Evolutionary conservation across 805 yeast species (phyloP).

Genomic region (Lipomyces chichibuensis): DNA sequence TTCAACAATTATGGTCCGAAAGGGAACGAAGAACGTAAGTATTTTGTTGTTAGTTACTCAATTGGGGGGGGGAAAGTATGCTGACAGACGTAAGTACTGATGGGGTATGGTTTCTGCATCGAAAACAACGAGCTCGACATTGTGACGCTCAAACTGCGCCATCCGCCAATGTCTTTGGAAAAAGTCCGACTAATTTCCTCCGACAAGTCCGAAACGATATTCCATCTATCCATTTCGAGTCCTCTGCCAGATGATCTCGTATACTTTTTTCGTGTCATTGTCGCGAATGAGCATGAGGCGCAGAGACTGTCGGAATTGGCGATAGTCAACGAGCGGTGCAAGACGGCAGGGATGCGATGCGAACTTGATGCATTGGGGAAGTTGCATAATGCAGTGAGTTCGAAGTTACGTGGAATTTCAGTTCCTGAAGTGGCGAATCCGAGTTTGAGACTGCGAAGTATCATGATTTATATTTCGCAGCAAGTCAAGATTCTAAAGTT

Average conservation of each 20-base stretch:
- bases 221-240: constrained; percentile 7
- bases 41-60: background rate
- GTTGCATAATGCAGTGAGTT: constrained; percentile 11
- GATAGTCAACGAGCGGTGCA: background rate
- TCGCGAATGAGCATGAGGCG: constrained; percentile 18
- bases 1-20: constrained; percentile 87
- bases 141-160: constrained; percentile 59
- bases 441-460: constrained; percentile 1
- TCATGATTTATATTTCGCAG: constrained; percentile 3
- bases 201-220: background rate
- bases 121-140: constrained; percentile 58
- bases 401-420: background rate
- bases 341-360: constrained; percentile 12
- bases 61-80: background rate
- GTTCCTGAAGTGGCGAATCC: constrained; percentile 9
- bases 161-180: background rate
- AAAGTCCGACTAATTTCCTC: background rate
- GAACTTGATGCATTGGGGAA: constrained; percentile 16
- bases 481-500: constrained; percentile 18
- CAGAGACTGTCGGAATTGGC: background rate
- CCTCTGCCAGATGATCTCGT: constrained; percentile 18
- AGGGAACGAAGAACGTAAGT: constrained; percentile 68
- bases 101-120: constrained; percentile 80
- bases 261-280: constrained; percentile 12
- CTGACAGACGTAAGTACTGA: constrained; percentile 47